These are phyloP conservation scores for Fusarium sp. DNA, from an alignment of 2,329 filamentous ascomycete species.

Conservation along the genomic window DNA sequence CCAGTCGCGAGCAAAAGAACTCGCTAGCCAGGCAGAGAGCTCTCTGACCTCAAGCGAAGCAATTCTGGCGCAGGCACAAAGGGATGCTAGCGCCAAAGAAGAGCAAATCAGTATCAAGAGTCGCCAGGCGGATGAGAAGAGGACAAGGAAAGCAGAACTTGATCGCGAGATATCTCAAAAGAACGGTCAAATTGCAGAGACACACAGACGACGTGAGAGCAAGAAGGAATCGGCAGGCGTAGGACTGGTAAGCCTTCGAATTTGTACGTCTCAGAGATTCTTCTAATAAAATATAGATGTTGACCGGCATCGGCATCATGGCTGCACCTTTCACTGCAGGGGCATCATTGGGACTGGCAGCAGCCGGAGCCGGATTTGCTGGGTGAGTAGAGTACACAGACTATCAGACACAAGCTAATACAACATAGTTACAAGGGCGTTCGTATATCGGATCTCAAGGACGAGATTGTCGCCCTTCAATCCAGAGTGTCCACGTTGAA, in stretches of 20 bases:
- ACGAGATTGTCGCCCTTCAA: not conserved
- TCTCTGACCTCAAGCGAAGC: not conserved
- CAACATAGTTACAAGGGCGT: not conserved
- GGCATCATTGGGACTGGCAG: not conserved
- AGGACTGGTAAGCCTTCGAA: not conserved
- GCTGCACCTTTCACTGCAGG: not conserved
- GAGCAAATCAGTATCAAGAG: not conserved
- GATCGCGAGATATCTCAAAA: not conserved
- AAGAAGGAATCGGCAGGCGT: not conserved
- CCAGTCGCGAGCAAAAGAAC: not conserved
- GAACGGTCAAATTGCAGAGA: not conserved
- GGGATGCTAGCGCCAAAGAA: not conserved
- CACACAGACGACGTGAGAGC: not conserved
- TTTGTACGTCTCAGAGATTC: not conserved
- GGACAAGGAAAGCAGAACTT: not conserved
- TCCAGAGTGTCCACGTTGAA: not conserved
- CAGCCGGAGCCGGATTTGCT: not conserved
- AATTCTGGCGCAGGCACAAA: not conserved
- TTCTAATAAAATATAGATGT: not conserved
- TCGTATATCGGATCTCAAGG: not conserved
- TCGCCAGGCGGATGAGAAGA: not conserved
- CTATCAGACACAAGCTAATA: not conserved
- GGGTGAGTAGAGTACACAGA: not conserved
- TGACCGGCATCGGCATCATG: not conserved
- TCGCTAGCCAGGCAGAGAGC: not conserved